Percentiles rank a stretch among this genome's conserved stretches.
phyloP scores from a whole-genome alignment of 768 basidiomycete species.

The Tephrocybe sp. region DNA sequence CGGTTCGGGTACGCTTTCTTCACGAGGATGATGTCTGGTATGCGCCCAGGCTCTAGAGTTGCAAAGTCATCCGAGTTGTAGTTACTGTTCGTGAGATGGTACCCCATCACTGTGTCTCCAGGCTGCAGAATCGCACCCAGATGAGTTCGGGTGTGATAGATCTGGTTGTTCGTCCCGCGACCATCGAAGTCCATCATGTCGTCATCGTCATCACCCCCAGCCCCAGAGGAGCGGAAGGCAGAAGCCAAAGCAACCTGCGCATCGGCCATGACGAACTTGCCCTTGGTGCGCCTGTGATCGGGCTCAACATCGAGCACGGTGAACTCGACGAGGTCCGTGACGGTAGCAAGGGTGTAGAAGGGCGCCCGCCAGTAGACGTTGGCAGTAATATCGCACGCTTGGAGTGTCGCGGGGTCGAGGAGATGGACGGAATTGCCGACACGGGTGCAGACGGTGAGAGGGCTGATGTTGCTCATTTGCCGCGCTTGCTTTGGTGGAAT shows the following conservation, averaged over 20 bases:
- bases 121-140: conserved; percentile 90
- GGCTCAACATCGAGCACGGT: conserved; percentile 93
- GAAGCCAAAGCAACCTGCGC: conserved; percentile 88
- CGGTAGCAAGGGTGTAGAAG: conserved; percentile 79
- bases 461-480: conserved; percentile 83
- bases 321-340: conserved; percentile 90
- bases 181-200: conserved; percentile 66
- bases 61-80: conserved; percentile 92
- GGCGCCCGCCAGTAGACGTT: conserved; percentile 90
- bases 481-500: conserved; percentile 83
- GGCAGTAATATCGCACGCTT: conserved; percentile 75
- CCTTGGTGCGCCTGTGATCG: conserved; percentile 53
- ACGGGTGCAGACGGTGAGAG: conserved; percentile 84
- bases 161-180: conserved; percentile 63
- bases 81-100: conserved; percentile 85
- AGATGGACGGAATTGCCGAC: conserved; percentile 92
- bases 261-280: conserved; percentile 76
- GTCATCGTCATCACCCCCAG: conserved; percentile 24
- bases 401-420: conserved; percentile 86
- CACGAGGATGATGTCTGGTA: conserved; percentile 92
- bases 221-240: conserved; percentile 62
- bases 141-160: conserved; percentile 95
- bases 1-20: conserved; percentile 95
- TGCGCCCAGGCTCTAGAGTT: conserved; percentile 55
- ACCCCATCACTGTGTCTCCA: conserved; percentile 91